phyloP scores from a whole-genome alignment of 768 basidiomycete genomes.

The Macrolepiota fuliginosa region DNA sequence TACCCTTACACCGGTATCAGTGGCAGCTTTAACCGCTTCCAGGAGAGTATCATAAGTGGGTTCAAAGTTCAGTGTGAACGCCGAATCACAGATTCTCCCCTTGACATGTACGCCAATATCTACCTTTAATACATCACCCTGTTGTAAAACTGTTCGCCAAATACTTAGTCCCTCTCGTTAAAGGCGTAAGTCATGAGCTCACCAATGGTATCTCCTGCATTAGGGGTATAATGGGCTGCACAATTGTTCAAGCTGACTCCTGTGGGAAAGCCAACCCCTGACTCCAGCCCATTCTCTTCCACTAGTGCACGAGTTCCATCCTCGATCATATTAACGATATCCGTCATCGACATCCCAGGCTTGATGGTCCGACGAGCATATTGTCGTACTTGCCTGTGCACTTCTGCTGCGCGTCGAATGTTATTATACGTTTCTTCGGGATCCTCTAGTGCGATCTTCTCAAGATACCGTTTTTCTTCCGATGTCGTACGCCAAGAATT shows the following conservation, averaged over 20 bases:
- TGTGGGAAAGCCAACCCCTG: constrained; percentile 95
- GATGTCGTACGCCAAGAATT: constrained; percentile 87
- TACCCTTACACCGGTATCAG: constrained; percentile 87
- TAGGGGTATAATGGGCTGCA: constrained; percentile 96
- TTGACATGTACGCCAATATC: constrained; percentile 97
- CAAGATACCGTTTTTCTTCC: constrained; percentile 85
- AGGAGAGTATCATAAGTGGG: constrained; percentile 87
- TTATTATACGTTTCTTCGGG: constrained; percentile 83
- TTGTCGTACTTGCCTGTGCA: constrained; percentile 88
- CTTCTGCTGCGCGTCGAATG: constrained; percentile 93
- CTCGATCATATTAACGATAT: constrained; percentile 93
- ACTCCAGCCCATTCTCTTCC: constrained; percentile 83
- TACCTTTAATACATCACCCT: constrained; percentile 91
- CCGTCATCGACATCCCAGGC: constrained; percentile 92
- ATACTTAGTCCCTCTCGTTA: not conserved
- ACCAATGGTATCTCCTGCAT: constrained; percentile 87
- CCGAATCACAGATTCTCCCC: constrained; percentile 94
- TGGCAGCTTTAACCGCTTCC: constrained; percentile 92
- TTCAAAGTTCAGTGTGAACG: constrained; percentile 90
- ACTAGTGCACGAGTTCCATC: constrained; percentile 88
- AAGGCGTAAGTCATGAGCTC: constrained; percentile 19
- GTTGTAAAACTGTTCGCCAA: constrained; percentile 61
- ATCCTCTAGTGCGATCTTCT: constrained; percentile 74
- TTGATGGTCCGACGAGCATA: constrained; percentile 81
- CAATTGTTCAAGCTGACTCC: constrained; percentile 92